Evolutionary conservation across 2,329 filamentous ascomycete species (phyloP), one percentile per base, ranked within the genome.

Genomic region (Aspergillus sp.): DNA sequence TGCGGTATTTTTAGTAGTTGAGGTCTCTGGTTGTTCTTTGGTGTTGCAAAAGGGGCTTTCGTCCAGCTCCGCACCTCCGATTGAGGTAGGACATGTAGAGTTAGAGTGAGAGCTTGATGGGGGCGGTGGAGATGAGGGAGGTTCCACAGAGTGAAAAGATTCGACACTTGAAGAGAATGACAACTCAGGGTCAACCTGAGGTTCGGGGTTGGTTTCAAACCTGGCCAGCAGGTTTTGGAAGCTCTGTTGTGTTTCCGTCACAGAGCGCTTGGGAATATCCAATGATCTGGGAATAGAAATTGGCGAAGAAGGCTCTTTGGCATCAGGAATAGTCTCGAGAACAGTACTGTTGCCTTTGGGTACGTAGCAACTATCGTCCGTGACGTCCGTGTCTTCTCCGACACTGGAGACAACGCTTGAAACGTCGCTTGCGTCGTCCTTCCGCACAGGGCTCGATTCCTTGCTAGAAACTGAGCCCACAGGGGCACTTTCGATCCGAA

Each of bases 71-170:
- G 27, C 40, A 11, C 36, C 33, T 13, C 48, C 46, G 5, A 33
- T 39, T 12, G 51, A 46, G 13, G 42, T 44, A 27, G 46, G 41
- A 27, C 41, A 47, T 2, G 33, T 45, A 7, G 63, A 62, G 7
- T 54, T 54, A 10, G 56, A 43, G 42, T 48, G 50, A 6, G 56
- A 46, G 32, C 52, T 50, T 4, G 51, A 51, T 10, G 55, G 40
- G 27, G 47, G 45, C 33, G 49, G 50, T 6, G 54, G 46, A 10
- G 57, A 53, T 5, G 56, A 54, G 7, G 50, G 46, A 5, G 50
- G 47, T 26, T 60, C 57, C 11, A 59, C 46, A 1, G 71, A 72
- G 45, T 72, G 66, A 40, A 71, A 72, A n/a, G 70, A 72, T 26
- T 68, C 68, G 5, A 60, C 51, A 34, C 64, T 69, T 26, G 67